Percentiles rank a stretch among this genome's conserved stretches.
Conservation (phyloP, 108 stramenopile species). For the Nitzschia sp. region DNA sequence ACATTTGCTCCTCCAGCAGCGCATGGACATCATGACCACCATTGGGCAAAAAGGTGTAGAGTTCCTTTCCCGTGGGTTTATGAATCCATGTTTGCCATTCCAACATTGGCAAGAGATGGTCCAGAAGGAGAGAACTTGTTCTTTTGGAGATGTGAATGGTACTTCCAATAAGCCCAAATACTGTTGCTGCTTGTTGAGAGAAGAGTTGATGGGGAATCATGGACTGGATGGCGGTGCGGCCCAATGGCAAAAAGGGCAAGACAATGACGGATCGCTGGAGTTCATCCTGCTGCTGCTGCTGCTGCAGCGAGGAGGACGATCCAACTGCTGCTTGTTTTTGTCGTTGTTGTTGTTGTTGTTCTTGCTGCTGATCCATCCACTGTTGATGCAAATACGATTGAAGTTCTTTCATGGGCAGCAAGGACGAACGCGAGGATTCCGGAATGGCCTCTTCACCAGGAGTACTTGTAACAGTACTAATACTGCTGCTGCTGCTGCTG, state of each 20-base stretch:
- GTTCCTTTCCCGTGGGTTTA: conserved; percentile 1
- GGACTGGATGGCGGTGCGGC: neutral
- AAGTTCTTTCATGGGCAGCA: neutral
- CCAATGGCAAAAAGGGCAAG: conserved; percentile 9
- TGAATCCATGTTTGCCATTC: conserved; percentile 40
- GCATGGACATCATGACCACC: conserved; percentile 8
- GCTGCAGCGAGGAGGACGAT: neutral
- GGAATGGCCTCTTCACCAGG: too few species aligned
- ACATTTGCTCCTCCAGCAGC: conserved; percentile 10
- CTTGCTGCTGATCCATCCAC: neutral
- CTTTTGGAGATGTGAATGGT: neutral
- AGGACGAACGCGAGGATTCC: too few species aligned
- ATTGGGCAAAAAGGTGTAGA: conserved; percentile 9
- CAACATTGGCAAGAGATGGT: conserved; percentile 13
- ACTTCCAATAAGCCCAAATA: neutral
- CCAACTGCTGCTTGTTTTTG: too few species aligned
- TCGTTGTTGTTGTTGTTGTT: too few species aligned
- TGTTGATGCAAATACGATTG: conserved; percentile 1
- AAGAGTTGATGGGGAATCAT: neutral
- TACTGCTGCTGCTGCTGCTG: too few species aligned
- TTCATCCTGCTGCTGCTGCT: neutral
- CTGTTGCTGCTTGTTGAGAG: neutral
- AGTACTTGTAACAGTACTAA: too few species aligned
- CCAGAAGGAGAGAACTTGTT: too few species aligned
- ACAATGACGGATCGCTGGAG: neutral